A percentile compares a stretch with the other conserved stretches of the same genome.
Evolutionary conservation across 1,139 yeast genomes (phyloP).

Genomic region (Yamadazyma dushanensis): DNA sequence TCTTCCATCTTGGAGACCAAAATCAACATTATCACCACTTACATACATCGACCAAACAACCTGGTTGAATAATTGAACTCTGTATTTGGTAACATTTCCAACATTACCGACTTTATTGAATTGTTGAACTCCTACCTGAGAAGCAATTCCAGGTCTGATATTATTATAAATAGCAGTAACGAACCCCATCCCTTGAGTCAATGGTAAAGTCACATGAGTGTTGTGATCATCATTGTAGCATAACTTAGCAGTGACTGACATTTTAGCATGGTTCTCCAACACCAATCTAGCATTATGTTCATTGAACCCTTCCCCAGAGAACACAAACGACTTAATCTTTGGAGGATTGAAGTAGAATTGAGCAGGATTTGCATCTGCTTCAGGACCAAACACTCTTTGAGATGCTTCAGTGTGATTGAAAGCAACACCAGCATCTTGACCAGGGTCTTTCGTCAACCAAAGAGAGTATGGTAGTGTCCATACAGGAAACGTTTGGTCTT

Average conservation of each 20-base stretch:
- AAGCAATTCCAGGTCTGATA: constrained; percentile 53
- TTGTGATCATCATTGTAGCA: constrained; percentile 4
- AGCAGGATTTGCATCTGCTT: constrained; percentile 35
- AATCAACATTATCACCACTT: constrained; percentile 30
- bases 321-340: constrained; percentile 42
- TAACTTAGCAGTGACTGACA: constrained; percentile 31
- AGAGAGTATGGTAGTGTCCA: constrained; percentile 51
- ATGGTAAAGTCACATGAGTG: constrained; percentile 29
- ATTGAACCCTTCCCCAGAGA: constrained; percentile 32
- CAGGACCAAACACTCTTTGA: constrained; percentile 48
- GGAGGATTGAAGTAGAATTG: constrained; percentile 51
- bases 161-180: constrained; percentile 60
- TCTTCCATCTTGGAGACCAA: constrained; percentile 51
- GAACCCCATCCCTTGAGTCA: constrained; percentile 68
- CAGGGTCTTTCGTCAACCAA: constrained; percentile 43
- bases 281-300: constrained; percentile 21
- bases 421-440: constrained; percentile 41
- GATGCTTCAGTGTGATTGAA: constrained; percentile 44
- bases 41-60: constrained; percentile 44
- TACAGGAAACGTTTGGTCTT: constrained; percentile 46
- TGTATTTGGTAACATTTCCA: constrained; percentile 25
- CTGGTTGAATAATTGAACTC: constrained; percentile 38
- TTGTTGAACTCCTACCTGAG: constrained; percentile 66
- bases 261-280: constrained; percentile 31
- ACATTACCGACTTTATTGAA: constrained; percentile 24